These are phyloP conservation scores for Boletus fagicola DNA, from an alignment of 768 basidiomycete genomes.

Conservation along the genomic window DNA sequence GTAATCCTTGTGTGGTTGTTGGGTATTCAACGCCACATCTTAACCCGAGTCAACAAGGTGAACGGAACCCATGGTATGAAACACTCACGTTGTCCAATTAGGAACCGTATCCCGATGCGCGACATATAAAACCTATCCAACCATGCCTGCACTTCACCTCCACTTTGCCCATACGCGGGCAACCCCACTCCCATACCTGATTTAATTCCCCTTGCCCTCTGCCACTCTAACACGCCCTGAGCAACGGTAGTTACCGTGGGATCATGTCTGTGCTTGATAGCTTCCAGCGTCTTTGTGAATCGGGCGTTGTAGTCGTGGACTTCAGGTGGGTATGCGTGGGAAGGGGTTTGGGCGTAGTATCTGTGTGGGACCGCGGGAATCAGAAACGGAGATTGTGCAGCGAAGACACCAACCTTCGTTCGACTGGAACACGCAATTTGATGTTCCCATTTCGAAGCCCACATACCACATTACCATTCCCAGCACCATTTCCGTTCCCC, in stretches of 20 bases:
- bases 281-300: slow-evolving; percentile 83
- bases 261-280: slow-evolving; percentile 93
- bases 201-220: slow-evolving; percentile 45
- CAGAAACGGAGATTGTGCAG: background rate
- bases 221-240: slow-evolving; percentile 96
- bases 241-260: slow-evolving; percentile 97
- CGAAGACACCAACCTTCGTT: slow-evolving; percentile 13
- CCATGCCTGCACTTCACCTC: slow-evolving; percentile 92
- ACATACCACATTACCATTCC: slow-evolving; percentile 12
- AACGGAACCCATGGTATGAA: background rate
- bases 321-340: slow-evolving; percentile 83
- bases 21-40: slow-evolving; percentile 93
- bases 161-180: slow-evolving; percentile 55
- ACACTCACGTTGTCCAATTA: slow-evolving; percentile 89
- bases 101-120: slow-evolving; percentile 90
- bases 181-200: slow-evolving; percentile 26
- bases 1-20: slow-evolving; percentile 84
- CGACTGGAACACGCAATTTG: slow-evolving; percentile 15
- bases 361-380: slow-evolving; percentile 36
- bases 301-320: slow-evolving; percentile 88
- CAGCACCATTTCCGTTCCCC: slow-evolving; percentile 24
- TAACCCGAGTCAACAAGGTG: background rate
- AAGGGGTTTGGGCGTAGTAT: slow-evolving; percentile 79
- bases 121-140: slow-evolving; percentile 96
- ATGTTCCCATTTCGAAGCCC: slow-evolving; percentile 19